A percentile compares a stretch with the other conserved stretches of the same genome.
Conservation (phyloP, 345 rosid genomes). For the Cardamine occulta region DNA sequence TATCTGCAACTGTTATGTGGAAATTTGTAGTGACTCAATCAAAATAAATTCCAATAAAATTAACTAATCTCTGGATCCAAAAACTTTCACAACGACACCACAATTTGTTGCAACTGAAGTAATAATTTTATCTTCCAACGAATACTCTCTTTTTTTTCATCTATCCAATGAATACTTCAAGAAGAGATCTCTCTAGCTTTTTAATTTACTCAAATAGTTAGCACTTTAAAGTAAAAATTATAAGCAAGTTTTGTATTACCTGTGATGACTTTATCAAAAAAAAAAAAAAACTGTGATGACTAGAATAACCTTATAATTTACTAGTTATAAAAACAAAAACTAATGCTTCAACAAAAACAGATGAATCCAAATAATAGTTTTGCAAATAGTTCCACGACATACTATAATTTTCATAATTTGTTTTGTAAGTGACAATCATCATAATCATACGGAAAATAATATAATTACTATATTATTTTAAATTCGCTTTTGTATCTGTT, state of each 20-base stretch:
- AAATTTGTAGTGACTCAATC: background rate
- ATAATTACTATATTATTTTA: background rate
- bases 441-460: background rate
- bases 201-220: background rate
- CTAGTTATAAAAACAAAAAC: background rate
- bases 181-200: slow-evolving; percentile 23
- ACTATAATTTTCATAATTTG: background rate
- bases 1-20: background rate
- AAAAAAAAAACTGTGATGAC: background rate
- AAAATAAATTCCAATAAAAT: background rate
- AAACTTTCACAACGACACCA: slow-evolving; percentile 1
- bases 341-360: background rate
- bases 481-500: slow-evolving; percentile 27
- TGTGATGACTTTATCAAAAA: background rate
- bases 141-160: background rate
- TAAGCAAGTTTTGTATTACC: background rate
- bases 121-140: background rate
- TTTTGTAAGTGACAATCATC: background rate
- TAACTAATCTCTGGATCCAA: background rate
- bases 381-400: background rate
- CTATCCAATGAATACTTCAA: slow-evolving; percentile 8
- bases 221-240: background rate
- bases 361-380: background rate
- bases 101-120: slow-evolving; percentile 2
- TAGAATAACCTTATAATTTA: background rate